These are phyloP conservation scores for Cyberlindnera misumaiensis DNA, from an alignment of 805 yeast species.

Conservation along the genomic window DNA sequence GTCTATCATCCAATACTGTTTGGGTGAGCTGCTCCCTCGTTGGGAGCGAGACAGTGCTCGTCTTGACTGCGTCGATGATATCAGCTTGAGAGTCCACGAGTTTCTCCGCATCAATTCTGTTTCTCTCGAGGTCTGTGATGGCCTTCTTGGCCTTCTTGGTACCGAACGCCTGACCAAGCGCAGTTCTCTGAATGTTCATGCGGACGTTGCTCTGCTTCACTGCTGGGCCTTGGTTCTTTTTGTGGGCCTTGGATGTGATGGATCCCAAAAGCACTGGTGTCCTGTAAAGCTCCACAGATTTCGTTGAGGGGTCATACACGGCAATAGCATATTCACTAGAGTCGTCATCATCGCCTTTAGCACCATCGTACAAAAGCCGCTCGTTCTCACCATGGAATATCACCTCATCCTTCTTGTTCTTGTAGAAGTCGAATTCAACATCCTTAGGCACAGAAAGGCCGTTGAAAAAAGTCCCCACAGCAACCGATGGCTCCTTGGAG, in stretches of 20 bases:
- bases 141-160: constrained; percentile 94
- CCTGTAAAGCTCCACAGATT: constrained; percentile 56
- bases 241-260: constrained; percentile 56
- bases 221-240: constrained; percentile 52
- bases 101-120: constrained; percentile 79
- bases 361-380: constrained; percentile 67
- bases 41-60: constrained; percentile 68
- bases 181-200: constrained; percentile 58
- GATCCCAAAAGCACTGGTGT: constrained; percentile 57
- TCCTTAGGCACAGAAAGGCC: constrained; percentile 59
- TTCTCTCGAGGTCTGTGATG: constrained; percentile 70
- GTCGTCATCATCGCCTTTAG: constrained; percentile 28
- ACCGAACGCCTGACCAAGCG: constrained; percentile 94
- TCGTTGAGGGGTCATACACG: constrained; percentile 62
- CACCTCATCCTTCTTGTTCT: constrained; percentile 32
- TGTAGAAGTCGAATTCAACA: constrained; percentile 57
- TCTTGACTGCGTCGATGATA: constrained; percentile 73
- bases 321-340: constrained; percentile 58
- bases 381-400: constrained; percentile 75
- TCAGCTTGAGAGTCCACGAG: constrained; percentile 69
- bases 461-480: constrained; percentile 71
- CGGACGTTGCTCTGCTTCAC: constrained; percentile 50
- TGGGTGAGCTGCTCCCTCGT: constrained; percentile 55
- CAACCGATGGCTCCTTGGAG: constrained; percentile 40
- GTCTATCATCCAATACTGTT: constrained; percentile 59